phyloP scores from a whole-genome alignment of 352 stramenopile species.

The Phytophthora aleatoria region DNA sequence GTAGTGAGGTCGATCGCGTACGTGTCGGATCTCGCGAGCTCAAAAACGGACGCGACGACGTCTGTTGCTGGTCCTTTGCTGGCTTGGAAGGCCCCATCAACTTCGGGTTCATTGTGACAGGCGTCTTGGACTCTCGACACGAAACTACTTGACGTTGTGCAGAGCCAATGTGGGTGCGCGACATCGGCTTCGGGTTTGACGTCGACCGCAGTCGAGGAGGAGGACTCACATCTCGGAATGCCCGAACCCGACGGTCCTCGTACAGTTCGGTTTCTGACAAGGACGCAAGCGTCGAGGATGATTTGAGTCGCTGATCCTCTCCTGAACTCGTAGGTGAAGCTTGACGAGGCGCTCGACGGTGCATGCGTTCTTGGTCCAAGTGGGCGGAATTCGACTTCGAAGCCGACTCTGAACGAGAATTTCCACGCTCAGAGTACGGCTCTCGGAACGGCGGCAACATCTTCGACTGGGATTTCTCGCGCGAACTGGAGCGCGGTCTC shows the following conservation, averaged over 20 bases:
- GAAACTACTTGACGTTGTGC: constrained; percentile 18
- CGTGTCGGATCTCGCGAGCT: constrained; percentile 13
- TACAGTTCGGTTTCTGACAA: constrained; percentile 20
- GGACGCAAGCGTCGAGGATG: constrained; percentile 5
- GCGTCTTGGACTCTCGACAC: constrained; percentile 16
- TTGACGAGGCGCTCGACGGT: constrained; percentile 1
- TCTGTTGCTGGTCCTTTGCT: constrained; percentile 13
- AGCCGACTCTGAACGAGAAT: background rate
- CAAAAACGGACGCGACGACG: constrained; percentile 7
- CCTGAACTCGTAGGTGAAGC: constrained; percentile 2
- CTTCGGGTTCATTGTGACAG: constrained; percentile 24
- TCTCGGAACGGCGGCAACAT: constrained; percentile 23
- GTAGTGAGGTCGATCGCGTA: constrained; percentile 21
- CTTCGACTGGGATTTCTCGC: constrained; percentile 10
- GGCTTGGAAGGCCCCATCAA: constrained; percentile 9
- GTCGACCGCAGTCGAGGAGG: constrained; percentile 15
- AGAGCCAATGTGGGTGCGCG: constrained; percentile 4
- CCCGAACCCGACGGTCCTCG: constrained; percentile 16
- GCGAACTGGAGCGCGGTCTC: constrained; percentile 3
- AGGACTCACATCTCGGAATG: constrained; percentile 21
- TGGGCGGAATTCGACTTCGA: constrained; percentile 2
- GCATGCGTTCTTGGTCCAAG: constrained; percentile 10
- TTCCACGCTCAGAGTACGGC: constrained; percentile 5
- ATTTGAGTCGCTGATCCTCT: constrained; percentile 4
- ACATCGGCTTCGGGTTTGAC: constrained; percentile 24